A percentile compares a stretch with the other conserved stretches of the same genome.
These are phyloP conservation scores for Paramecium biaurelia DNA, from an alignment of 73 alveolate species.

Conservation along the genomic window DNA sequence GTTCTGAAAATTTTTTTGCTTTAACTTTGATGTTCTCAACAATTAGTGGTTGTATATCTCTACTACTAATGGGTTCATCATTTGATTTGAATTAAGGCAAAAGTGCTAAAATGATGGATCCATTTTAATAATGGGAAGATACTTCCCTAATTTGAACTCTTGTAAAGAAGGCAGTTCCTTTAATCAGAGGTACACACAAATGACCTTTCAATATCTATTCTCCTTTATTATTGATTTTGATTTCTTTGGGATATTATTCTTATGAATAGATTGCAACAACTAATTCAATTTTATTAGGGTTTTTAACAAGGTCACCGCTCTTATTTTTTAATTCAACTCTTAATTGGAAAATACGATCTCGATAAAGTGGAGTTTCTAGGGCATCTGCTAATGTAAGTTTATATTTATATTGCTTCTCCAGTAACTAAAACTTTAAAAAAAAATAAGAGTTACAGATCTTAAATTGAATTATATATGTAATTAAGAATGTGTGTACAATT, in stretches of 20 bases:
- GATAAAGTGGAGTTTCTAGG: conserved; percentile 44
- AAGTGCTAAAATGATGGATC: background rate
- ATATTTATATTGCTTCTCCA: conserved; percentile 32
- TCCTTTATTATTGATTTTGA: conserved; percentile 44
- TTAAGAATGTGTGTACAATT: conserved; percentile 28
- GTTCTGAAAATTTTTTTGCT: conserved; percentile 46
- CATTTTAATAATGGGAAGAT: conserved; percentile 36
- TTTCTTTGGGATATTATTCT: conserved; percentile 39
- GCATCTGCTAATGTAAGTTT: conserved; percentile 16
- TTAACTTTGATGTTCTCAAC: conserved; percentile 37
- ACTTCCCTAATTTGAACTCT: conserved; percentile 38
- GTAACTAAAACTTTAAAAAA: background rate
- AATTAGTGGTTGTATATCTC: conserved; percentile 29
- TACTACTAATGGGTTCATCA: background rate
- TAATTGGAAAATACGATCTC: conserved; percentile 24
- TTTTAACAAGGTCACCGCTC: background rate
- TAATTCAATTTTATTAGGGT: conserved; percentile 13
- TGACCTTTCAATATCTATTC: conserved; percentile 43
- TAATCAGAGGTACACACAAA: conserved; percentile 32
- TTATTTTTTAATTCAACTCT: conserved; percentile 37
- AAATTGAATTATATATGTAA: background rate
- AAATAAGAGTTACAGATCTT: background rate
- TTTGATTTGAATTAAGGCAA: conserved; percentile 18
- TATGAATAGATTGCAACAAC: conserved; percentile 33
- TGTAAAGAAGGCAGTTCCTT: conserved; percentile 47